Evolutionary conservation across 768 basidiomycete species (phyloP).

Genomic region (Mycena chlorophos): DNA sequence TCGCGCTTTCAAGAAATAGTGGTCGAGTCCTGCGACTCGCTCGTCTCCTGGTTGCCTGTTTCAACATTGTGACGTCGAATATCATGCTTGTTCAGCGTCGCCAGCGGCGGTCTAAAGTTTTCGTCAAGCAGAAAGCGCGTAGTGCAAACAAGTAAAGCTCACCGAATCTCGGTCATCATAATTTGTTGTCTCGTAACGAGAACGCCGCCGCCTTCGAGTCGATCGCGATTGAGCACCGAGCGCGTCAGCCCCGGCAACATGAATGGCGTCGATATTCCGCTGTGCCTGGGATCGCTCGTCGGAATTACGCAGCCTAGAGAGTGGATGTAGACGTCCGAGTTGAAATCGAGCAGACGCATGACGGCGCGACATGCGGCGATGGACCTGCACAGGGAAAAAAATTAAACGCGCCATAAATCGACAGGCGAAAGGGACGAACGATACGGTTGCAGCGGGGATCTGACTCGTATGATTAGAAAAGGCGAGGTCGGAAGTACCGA

Average conservation of each 20-base stretch:
- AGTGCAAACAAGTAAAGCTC: constrained; percentile 21
- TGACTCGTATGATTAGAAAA: constrained; percentile 14
- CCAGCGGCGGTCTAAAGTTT: not conserved
- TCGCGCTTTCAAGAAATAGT: not conserved
- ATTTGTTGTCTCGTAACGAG: constrained; percentile 62
- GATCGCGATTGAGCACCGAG: constrained; percentile 35
- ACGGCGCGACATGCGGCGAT: constrained; percentile 71
- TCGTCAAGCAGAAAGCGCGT: not conserved
- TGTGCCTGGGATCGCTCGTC: constrained; percentile 34
- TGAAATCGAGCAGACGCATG: constrained; percentile 63
- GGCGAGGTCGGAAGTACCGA: not conserved
- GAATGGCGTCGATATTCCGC: constrained; percentile 27
- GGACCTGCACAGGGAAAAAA: constrained; percentile 33
- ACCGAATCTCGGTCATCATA: constrained; percentile 59
- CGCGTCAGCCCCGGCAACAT: constrained; percentile 32
- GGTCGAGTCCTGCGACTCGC: not conserved
- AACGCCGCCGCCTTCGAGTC: constrained; percentile 48
- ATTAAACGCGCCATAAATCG: constrained; percentile 2
- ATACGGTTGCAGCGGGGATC: constrained; percentile 68
- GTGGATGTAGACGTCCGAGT: constrained; percentile 47
- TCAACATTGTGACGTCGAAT: not conserved
- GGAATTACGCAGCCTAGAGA: constrained; percentile 43
- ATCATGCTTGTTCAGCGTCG: not conserved
- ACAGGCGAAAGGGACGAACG: constrained; percentile 39
- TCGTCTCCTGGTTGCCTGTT: not conserved